A percentile compares a stretch with the other conserved stretches of the same genome.
Evolutionary conservation across 2,329 filamentous ascomycete species (phyloP).

Genomic region (Beauveria australis): DNA sequence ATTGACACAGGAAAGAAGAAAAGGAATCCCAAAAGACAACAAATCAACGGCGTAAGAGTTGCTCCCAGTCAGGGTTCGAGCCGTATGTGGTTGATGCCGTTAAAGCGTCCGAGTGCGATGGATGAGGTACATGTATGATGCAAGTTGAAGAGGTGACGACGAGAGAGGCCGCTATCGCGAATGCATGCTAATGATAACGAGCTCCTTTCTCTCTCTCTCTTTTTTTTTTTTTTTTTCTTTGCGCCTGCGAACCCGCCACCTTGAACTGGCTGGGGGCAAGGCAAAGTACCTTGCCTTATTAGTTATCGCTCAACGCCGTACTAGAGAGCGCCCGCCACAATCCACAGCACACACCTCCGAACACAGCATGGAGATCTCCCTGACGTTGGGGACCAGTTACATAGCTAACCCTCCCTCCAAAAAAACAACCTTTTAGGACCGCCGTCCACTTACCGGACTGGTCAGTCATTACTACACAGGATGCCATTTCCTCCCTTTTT

Average conservation of each 20-base stretch:
- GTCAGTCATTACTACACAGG: too few species aligned
- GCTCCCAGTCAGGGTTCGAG: neutral
- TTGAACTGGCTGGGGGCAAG: neutral
- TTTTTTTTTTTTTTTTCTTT: too few species aligned
- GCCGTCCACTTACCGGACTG: too few species aligned
- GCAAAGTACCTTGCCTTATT: neutral
- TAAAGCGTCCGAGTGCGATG: neutral
- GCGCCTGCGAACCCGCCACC: neutral
- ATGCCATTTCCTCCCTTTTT: neutral
- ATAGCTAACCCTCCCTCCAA: too few species aligned
- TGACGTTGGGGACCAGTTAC: neutral
- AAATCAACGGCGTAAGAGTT: neutral
- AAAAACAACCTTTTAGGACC: too few species aligned
- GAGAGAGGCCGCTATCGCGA: constrained; percentile 1
- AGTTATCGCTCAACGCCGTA: neutral
- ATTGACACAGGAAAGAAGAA: neutral
- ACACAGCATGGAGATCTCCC: neutral
- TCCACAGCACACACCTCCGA: neutral
- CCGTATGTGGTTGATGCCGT: neutral
- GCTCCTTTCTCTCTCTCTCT: neutral
- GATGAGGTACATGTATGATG: constrained; percentile 1
- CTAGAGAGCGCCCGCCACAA: neutral
- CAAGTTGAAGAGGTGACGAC: neutral
- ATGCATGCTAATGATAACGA: neutral
- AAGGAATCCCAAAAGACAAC: neutral